These are phyloP conservation scores for Saturnispora mendoncae DNA, from an alignment of 805 yeast species.

Conservation along the genomic window DNA sequence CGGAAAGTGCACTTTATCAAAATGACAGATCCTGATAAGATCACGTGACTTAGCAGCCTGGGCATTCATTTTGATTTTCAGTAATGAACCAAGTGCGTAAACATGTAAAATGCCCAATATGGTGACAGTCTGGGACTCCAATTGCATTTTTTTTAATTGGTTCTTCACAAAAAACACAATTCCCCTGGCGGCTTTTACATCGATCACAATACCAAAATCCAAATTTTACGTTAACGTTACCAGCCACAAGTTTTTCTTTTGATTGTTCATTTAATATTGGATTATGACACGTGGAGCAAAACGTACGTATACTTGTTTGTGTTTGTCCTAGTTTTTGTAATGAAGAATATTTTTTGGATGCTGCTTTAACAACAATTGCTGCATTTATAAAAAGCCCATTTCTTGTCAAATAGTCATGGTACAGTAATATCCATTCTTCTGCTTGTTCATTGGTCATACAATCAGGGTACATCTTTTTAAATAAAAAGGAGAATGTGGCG, in stretches of 20 bases:
- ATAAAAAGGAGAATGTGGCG: slow-evolving; percentile 47
- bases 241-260: slow-evolving; percentile 27
- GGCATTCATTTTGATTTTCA: slow-evolving; percentile 62
- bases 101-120: slow-evolving; percentile 78
- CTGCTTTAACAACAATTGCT: slow-evolving; percentile 42
- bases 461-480: slow-evolving; percentile 34
- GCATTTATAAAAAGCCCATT: slow-evolving; percentile 47
- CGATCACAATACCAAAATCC: slow-evolving; percentile 84
- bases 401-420: slow-evolving; percentile 45
- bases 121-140: slow-evolving; percentile 66
- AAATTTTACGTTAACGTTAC: slow-evolving; percentile 32
- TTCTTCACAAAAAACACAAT: slow-evolving; percentile 72
- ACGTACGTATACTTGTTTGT: slow-evolving; percentile 40
- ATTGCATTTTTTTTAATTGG: slow-evolving; percentile 68
- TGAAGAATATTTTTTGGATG: slow-evolving; percentile 24
- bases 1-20: not conserved
- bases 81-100: slow-evolving; percentile 67
- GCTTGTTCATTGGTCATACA: slow-evolving; percentile 26
- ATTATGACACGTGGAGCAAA: slow-evolving; percentile 52
- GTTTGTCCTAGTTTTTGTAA: slow-evolving; percentile 31
- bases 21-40: slow-evolving; percentile 9
- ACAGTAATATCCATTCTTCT: slow-evolving; percentile 48
- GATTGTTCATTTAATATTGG: slow-evolving; percentile 52
- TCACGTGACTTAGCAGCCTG: slow-evolving; percentile 44
- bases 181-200: slow-evolving; percentile 51